phyloP scores from a whole-genome alignment of 495 filamentous ascomycete genomes.

The Neurospora tetraspora region DNA sequence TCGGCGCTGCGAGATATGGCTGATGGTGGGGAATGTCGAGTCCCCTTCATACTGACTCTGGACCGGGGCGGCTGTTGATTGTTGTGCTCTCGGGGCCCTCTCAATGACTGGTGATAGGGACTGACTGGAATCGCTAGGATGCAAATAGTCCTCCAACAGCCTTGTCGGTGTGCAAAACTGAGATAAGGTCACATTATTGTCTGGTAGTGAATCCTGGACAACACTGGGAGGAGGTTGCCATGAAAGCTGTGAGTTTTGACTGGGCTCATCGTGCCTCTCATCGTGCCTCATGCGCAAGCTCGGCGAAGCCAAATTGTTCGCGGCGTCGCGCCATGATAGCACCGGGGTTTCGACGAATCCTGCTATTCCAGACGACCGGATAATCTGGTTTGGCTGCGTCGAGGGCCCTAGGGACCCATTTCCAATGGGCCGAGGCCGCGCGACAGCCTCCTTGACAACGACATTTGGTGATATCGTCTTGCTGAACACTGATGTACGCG shows the following conservation, averaged over 20 bases:
- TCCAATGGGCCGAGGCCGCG: background rate
- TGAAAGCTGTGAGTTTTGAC: conserved; percentile 12
- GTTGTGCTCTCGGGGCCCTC: background rate
- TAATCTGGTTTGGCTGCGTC: background rate
- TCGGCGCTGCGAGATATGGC: background rate
- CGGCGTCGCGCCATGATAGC: conserved; percentile 35
- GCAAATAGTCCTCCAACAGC: conserved; percentile 31
- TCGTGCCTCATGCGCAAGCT: conserved; percentile 8
- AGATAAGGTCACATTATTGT: conserved; percentile 16
- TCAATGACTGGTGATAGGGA: background rate
- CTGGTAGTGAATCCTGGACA: conserved; percentile 31
- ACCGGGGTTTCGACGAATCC: conserved; percentile 17
- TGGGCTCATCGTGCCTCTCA: background rate
- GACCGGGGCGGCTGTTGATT: background rate
- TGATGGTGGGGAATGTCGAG: background rate
- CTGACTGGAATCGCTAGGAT: conserved; percentile 20
- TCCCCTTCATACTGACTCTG: background rate
- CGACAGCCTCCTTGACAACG: background rate
- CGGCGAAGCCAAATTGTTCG: conserved; percentile 36
- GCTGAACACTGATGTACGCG: conserved; percentile 1
- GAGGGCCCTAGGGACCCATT: background rate
- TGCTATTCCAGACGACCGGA: background rate
- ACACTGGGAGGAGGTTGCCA: conserved; percentile 30
- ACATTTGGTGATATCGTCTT: background rate
- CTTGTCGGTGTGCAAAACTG: conserved; percentile 31